phyloP scores from a whole-genome alignment of 176 grass and related monocot species.

The Carex pumila region DNA sequence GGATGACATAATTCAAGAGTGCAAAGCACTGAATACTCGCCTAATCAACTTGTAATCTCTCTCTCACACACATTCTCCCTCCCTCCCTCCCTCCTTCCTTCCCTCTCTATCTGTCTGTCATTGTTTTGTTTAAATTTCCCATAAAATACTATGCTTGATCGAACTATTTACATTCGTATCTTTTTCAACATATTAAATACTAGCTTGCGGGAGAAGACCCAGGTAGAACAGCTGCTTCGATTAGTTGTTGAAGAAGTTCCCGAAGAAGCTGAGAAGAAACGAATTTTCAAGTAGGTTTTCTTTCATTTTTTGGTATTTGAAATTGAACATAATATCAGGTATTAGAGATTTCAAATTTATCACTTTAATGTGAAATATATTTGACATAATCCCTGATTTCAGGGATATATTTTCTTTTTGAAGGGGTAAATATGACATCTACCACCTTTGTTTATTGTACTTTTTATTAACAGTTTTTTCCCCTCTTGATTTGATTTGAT shows the following conservation, averaged over 20 bases:
- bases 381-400: neutral
- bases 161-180: slow-evolving; percentile 7
- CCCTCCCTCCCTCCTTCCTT: neutral
- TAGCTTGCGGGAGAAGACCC: slow-evolving; percentile 77
- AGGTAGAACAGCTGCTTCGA: slow-evolving; percentile 68
- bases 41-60: slow-evolving; percentile 90
- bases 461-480: neutral
- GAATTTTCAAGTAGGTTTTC: slow-evolving; percentile 59
- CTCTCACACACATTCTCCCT: neutral
- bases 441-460: neutral
- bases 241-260: slow-evolving; percentile 77
- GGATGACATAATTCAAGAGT: slow-evolving; percentile 99
- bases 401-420: neutral
- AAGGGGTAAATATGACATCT: neutral
- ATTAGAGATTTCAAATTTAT: neutral
- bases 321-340: neutral
- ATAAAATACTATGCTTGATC: neutral
- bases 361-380: neutral
- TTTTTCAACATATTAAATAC: slow-evolving; percentile 6
- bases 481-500: neutral
- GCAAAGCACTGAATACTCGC: slow-evolving; percentile 89
- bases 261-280: slow-evolving; percentile 89
- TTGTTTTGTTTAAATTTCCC: neutral
- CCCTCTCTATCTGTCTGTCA: neutral
- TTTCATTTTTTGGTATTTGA: neutral